Base-by-base conservation (phyloP, 345 rosid genomes). In the Erucastrum elatum region DNA sequence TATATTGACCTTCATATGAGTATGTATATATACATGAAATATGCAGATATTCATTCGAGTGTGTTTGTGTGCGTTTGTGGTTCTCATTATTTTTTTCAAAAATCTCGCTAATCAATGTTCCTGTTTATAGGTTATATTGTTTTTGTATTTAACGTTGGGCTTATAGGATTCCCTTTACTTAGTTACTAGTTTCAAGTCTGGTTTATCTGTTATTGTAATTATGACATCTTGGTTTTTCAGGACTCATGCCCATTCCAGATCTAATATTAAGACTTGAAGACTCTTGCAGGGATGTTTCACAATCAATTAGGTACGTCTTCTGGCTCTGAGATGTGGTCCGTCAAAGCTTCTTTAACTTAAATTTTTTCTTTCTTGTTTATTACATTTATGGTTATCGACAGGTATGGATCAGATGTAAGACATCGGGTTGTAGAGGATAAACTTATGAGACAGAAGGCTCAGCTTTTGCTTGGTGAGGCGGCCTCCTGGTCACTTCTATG, bases 401-500 rank as follows among this genome's bases (percentile, higher is more conserved):
- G 99, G 83, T 93, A 91, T 83, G 92, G 89, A 15, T 86, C 94
- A 68, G 87, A 80, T 74, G 60, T 83, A 78, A 84, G 84, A 76
- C 94, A 90, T 82, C 91, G 96, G 68, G 84, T 83, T 76, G 87
- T 91, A 15, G 99, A 95, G 84, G 99, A 95, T 85, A 95, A 91
- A 82, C 83, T 93, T 72, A 89, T 90, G 96, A 89, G 97, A 80
- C 99, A 93, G 81, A 95, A 86, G 86, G 97, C 97, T 85, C 97
- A 90, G 77, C 84, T 91, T 74, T 84, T 95, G 82, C 96, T 93
- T 69, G 97, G 94, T 44, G 99, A 95, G 91, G 98, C 98, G 44
- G 98, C 98, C 29, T 85, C 99, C 34, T 95, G 99, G 99, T 95
- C 98, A 58, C 99, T 95, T 68, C 75, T 95, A 68, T 95, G 99